A percentile compares a stretch with the other conserved stretches of the same genome.
phyloP scores from a whole-genome alignment of 345 rosid species.

The Lepidium africanum region DNA sequence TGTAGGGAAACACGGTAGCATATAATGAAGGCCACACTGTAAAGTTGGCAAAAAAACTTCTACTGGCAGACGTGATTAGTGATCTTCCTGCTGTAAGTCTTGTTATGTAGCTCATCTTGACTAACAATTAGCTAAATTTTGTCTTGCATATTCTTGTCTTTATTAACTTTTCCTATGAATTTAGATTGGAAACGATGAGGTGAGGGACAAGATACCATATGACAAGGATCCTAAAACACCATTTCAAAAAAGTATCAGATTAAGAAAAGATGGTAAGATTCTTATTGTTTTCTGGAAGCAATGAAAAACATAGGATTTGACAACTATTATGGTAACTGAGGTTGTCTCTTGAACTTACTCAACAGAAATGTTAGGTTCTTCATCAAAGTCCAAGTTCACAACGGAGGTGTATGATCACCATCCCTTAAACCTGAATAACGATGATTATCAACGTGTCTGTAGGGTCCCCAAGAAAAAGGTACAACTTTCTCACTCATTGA shows the following conservation, averaged over 20 bases:
- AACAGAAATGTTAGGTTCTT: slow-evolving; percentile 9
- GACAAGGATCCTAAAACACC: too few relatives aligned
- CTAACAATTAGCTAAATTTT: background rate
- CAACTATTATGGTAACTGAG: slow-evolving; percentile 11
- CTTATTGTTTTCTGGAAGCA: background rate
- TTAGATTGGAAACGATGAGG: background rate
- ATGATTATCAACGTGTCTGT: slow-evolving; percentile 20
- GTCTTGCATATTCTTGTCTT: background rate
- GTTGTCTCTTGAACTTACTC: too few relatives aligned
- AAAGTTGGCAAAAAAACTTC: background rate
- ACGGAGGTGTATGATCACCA: slow-evolving; percentile 16
- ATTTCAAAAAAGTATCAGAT: too few relatives aligned
- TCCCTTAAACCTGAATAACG: slow-evolving; percentile 14
- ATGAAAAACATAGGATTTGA: background rate
- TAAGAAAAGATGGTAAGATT: background rate
- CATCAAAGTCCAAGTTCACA: background rate
- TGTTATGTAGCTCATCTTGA: background rate
- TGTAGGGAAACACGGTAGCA: slow-evolving; percentile 1
- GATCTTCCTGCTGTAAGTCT: slow-evolving; percentile 35
- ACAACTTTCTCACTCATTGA: background rate
- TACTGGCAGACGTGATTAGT: background rate
- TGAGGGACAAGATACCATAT: too few relatives aligned
- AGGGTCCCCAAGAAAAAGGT: slow-evolving; percentile 26
- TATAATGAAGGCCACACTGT: background rate
- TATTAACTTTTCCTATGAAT: background rate